phyloP scores from a whole-genome alignment of 108 stramenopile genomes.

The Skeletonema costatum region DNA sequence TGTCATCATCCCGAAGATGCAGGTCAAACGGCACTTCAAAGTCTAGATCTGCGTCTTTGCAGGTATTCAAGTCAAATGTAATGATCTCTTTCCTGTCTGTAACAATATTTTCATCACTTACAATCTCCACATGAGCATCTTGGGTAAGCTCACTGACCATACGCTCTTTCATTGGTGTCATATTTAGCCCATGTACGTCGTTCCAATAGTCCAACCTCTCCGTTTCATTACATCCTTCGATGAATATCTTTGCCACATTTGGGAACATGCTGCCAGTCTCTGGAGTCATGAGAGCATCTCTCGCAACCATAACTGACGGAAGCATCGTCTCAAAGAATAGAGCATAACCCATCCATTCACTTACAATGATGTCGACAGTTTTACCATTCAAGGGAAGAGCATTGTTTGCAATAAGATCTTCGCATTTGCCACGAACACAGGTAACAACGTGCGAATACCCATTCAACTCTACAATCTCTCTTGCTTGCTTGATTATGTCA shows the following conservation, averaged over 20 bases:
- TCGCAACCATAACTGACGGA: constrained; percentile 77
- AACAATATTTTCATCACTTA: constrained; percentile 57
- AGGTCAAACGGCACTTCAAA: constrained; percentile 55
- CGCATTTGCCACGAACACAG: constrained; percentile 66
- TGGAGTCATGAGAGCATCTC: constrained; percentile 61
- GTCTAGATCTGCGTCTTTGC: constrained; percentile 68
- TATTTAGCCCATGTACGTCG: constrained; percentile 83
- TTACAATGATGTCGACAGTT: constrained; percentile 85
- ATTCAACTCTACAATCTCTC: constrained; percentile 66
- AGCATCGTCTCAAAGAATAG: constrained; percentile 92
- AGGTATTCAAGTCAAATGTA: constrained; percentile 66
- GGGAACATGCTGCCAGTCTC: constrained; percentile 56
- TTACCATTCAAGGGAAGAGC: constrained; percentile 46
- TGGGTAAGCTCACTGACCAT: constrained; percentile 63
- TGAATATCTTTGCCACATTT: constrained; percentile 45
- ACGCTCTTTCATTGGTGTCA: constrained; percentile 76
- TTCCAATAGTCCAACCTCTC: constrained; percentile 64
- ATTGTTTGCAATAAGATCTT: constrained; percentile 57
- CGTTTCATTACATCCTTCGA: constrained; percentile 50
- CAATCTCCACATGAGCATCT: constrained; percentile 73
- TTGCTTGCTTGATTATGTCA: constrained; percentile 66
- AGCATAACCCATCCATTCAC: constrained; percentile 95
- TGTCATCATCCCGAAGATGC: constrained; percentile 1
- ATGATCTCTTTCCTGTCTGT: constrained; percentile 58
- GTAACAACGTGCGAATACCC: constrained; percentile 57